Evolutionary conservation across 306 rosid genomes (phyloP).

Genomic region (Malus sieversii): DNA sequence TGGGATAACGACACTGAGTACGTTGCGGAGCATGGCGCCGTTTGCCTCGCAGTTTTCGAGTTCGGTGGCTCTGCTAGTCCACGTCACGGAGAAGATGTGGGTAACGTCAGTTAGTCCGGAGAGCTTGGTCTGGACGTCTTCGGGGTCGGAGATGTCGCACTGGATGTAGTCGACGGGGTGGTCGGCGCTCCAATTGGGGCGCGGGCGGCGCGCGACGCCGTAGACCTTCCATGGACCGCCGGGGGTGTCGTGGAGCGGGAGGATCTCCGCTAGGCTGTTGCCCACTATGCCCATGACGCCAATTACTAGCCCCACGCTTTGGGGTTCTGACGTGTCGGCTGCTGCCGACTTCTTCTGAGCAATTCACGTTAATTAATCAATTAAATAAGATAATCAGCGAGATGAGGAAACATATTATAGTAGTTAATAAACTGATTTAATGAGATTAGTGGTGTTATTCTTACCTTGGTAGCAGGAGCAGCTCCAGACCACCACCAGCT

Average conservation of each 20-base stretch:
- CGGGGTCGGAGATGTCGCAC: conserved; percentile 55
- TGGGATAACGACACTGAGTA: conserved; percentile 45
- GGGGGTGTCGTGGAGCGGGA: conserved; percentile 54
- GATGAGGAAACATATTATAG: too few species aligned
- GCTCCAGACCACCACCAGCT: conserved; percentile 56
- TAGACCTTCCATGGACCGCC: conserved; percentile 17
- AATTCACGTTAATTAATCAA: not conserved
- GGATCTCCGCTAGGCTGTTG: conserved; percentile 66
- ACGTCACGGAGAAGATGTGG: conserved; percentile 54
- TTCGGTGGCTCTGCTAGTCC: conserved; percentile 44
- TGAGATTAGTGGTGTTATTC: not conserved
- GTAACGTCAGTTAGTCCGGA: conserved; percentile 51
- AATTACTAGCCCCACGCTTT: conserved; percentile 42
- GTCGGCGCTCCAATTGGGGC: conserved; percentile 51
- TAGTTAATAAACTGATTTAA: too few species aligned
- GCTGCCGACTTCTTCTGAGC: conserved; percentile 42
- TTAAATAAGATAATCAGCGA: too few species aligned
- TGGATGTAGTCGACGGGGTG: conserved; percentile 51
- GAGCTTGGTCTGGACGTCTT: conserved; percentile 45
- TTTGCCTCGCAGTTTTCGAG: conserved; percentile 44
- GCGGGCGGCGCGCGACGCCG: conserved; percentile 64
- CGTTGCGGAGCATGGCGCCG: conserved; percentile 52
- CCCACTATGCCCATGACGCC: conserved; percentile 72
- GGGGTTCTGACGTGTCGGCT: conserved; percentile 25
- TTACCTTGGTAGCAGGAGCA: conserved; percentile 33